A percentile compares a stretch with the other conserved stretches of the same genome.
phyloP scores from a whole-genome alignment of 208 protist genomes.

The Acanthamoeba culbertsoni region DNA sequence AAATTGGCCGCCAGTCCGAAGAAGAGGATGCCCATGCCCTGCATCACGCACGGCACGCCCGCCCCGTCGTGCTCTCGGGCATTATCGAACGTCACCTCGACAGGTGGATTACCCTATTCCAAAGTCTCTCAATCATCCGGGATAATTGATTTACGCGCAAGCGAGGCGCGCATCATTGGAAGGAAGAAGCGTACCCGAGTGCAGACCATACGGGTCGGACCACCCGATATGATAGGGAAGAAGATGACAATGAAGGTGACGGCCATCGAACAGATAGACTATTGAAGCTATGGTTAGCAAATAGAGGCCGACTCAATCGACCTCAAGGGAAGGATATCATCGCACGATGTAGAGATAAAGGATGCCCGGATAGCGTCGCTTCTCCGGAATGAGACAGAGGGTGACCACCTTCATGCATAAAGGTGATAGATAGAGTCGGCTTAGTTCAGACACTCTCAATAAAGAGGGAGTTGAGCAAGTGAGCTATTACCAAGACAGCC shows the following conservation, averaged over 20 bases:
- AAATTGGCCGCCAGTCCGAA: conserved; percentile 30
- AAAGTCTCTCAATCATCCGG: not conserved
- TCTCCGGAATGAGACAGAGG: not conserved
- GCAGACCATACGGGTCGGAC: not conserved
- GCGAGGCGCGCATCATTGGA: too few relatives aligned
- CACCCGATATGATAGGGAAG: conserved; percentile 3
- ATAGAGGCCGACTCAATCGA: not conserved
- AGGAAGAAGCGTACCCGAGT: not conserved
- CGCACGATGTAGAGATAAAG: conserved; percentile 16
- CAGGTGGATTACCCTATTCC: not conserved
- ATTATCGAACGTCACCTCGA: conserved; percentile 31
- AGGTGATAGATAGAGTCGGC: not conserved
- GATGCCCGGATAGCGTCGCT: not conserved
- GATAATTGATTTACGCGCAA: not conserved
- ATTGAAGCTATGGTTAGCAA: not conserved
- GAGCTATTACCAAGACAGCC: not conserved
- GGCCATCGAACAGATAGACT: not conserved
- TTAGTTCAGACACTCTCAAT: too few relatives aligned
- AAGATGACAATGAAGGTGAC: not conserved
- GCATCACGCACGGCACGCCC: not conserved
- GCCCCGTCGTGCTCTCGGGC: not conserved
- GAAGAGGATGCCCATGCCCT: conserved; percentile 20
- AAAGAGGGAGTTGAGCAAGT: not conserved
- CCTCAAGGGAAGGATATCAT: not conserved
- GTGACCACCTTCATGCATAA: not conserved